A percentile compares a stretch with the other conserved stretches of the same genome.
These are phyloP conservation scores for Iodosphaeria phyllophila DNA, from an alignment of 2,329 filamentous ascomycete species.

Conservation along the genomic window DNA sequence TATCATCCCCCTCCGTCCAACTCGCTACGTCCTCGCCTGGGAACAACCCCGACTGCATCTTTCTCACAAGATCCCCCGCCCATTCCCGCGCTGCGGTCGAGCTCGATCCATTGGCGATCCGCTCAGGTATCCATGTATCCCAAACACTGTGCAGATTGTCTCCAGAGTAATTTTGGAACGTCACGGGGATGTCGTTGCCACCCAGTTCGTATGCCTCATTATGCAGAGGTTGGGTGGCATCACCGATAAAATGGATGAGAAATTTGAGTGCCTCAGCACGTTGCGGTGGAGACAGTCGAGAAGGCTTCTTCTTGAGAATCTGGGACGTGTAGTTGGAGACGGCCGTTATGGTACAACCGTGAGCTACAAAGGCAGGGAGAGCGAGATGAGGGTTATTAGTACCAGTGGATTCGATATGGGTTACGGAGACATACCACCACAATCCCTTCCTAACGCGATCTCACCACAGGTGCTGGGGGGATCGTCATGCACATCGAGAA, in stretches of 20 bases:
- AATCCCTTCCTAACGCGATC: constrained; percentile 42
- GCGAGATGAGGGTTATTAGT: too few relatives aligned
- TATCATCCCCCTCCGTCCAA: too few relatives aligned
- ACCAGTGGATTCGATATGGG: too few relatives aligned
- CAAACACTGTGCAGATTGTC: constrained; percentile 41
- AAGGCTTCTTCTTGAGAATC: background rate
- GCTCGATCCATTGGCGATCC: constrained; percentile 17
- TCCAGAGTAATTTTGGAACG: constrained; percentile 29
- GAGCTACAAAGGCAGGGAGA: too few relatives aligned
- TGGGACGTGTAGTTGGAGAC: constrained; percentile 16
- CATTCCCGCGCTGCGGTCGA: constrained; percentile 18
- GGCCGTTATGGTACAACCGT: constrained; percentile 43
- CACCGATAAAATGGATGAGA: constrained; percentile 27
- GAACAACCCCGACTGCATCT: too few relatives aligned
- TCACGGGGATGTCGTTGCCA: constrained; percentile 37
- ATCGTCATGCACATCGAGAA: constrained; percentile 43
- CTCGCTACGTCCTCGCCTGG: too few relatives aligned
- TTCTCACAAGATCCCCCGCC: too few relatives aligned
- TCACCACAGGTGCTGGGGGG: constrained; percentile 37
- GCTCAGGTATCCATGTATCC: constrained; percentile 39
- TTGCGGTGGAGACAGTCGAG: too few relatives aligned
- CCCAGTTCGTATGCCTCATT: constrained; percentile 31
- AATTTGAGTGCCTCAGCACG: constrained; percentile 7
- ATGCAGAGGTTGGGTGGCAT: constrained; percentile 36
- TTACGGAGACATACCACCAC: too few relatives aligned